These are phyloP conservation scores for Porcisia deanei DNA, from an alignment of 208 protist genomes.

Conservation along the genomic window DNA sequence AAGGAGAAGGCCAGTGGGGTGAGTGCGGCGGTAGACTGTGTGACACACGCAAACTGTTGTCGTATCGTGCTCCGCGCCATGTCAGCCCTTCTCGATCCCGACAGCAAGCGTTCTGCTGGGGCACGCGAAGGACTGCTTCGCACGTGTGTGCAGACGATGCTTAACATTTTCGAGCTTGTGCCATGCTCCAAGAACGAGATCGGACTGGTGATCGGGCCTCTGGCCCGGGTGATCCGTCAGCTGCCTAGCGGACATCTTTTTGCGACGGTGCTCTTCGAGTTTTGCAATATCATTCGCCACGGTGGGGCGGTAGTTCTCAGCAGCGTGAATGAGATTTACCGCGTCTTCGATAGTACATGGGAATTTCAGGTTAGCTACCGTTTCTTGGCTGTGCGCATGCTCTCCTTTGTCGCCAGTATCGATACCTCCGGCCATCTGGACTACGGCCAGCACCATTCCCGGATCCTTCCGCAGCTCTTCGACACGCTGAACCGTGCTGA, in stretches of 20 bases:
- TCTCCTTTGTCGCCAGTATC: constrained; percentile 65
- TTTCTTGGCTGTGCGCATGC: constrained; percentile 78
- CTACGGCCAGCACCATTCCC: constrained; percentile 40
- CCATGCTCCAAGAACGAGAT: constrained; percentile 70
- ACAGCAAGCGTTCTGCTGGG: constrained; percentile 41
- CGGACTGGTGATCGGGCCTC: constrained; percentile 49
- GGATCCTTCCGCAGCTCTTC: constrained; percentile 70
- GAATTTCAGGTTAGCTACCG: constrained; percentile 53
- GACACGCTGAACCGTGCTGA: constrained; percentile 66
- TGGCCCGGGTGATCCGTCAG: constrained; percentile 61
- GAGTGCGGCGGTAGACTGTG: constrained; percentile 32
- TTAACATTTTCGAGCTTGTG: constrained; percentile 74
- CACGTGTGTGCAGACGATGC: constrained; percentile 68
- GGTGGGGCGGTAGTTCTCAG: constrained; percentile 49
- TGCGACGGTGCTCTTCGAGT: constrained; percentile 68
- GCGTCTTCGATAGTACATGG: constrained; percentile 74
- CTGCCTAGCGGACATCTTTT: constrained; percentile 50
- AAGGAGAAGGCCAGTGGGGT: constrained; percentile 34
- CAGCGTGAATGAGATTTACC: constrained; percentile 48
- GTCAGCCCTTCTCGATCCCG: constrained; percentile 54
- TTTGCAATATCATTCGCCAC: constrained; percentile 70
- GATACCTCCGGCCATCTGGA: constrained; percentile 47
- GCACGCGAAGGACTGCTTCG: constrained; percentile 60
- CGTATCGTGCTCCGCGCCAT: constrained; percentile 63
- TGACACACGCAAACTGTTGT: constrained; percentile 79